Evolutionary conservation across 768 basidiomycete species (phyloP).

Genomic region (Suillus clintonianus): DNA sequence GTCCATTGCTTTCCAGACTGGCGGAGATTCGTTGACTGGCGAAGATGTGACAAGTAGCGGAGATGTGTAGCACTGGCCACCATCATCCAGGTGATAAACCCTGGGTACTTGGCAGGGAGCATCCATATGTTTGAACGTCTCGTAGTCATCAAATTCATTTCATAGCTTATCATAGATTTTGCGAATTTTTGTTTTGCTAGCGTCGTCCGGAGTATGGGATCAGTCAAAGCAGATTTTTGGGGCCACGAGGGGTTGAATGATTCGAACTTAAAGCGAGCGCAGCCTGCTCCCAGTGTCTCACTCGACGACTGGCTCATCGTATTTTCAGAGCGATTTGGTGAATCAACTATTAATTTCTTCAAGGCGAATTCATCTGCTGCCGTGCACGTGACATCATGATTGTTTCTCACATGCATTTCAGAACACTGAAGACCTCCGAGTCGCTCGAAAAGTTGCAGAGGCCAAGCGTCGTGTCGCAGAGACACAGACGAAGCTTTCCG

Average conservation of each 20-base stretch:
- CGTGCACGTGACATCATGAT: too few species aligned
- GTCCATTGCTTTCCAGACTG: neutral
- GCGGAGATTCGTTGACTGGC: neutral
- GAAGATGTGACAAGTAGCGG: neutral
- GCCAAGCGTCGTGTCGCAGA: constrained; percentile 84
- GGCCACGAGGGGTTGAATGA: neutral
- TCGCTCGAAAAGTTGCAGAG: constrained; percentile 73
- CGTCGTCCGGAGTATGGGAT: too few species aligned
- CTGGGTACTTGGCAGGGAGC: neutral
- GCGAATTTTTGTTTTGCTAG: too few species aligned
- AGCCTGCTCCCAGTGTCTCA: constrained; percentile 15
- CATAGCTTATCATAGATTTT: too few species aligned
- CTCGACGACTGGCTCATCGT: constrained; percentile 43
- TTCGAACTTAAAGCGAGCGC: neutral
- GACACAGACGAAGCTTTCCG: constrained; percentile 71
- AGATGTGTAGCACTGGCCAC: too few species aligned
- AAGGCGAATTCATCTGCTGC: too few species aligned
- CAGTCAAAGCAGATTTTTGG: too few species aligned
- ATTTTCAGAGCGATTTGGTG: constrained; percentile 59
- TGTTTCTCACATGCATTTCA: too few species aligned
- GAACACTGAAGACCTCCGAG: constrained; percentile 69
- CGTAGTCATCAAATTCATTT: too few species aligned
- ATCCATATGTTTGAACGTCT: neutral
- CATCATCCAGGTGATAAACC: neutral
- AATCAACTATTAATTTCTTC: too few species aligned